Evolutionary conservation across 2,329 filamentous ascomycete genomes (phyloP), one percentile per base, ranked within the genome.

Genomic region (Botrytis fragariae): DNA sequence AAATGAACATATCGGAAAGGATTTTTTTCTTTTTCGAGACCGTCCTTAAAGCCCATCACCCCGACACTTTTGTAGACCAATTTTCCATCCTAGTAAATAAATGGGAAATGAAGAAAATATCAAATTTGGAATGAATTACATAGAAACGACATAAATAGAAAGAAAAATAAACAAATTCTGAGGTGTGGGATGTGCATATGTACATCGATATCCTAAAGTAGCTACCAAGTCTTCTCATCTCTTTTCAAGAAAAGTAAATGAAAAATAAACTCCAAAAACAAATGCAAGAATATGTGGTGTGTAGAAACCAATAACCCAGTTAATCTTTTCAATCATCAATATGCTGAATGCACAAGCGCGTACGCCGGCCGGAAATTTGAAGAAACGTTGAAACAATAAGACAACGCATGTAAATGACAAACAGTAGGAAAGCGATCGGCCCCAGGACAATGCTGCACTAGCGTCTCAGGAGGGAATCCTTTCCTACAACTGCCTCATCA

Each of bases 361-460:
- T 57, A 69, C 48, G 65, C 65, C 48, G 65, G 65, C 54, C 57
- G 42, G 35, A 45, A 69, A 72, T 68, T n/a, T 60, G 62, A 72
- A 72, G 64, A 62, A 37, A 54, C 59, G 44, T 71, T 65, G 42
- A 69, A 72, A 72, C 35, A 60, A 32, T 35, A 61, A 71, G 65
- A 69, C 48, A 70, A 70, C 54, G 68, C 68, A 62, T 62, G 68
- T 62, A 70, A 51, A 72, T 68, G 62, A 59, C 71, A 45, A 64
- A 61, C 25, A 68, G 32, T 45, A 60, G 42, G 68, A 71, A 77
- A 62, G 64, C 62, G 48, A 69, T 32, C 37, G 51, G 48, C 48
- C 72, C 71, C 63, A 63, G 75, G 78, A 78, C 78, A 74, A 77
- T 80, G 79, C 79, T 80, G 79, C 79, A 79, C 79, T 80, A 80